Conservation (phyloP, 768 basidiomycete species). For the Lactarius indigo region DNA sequence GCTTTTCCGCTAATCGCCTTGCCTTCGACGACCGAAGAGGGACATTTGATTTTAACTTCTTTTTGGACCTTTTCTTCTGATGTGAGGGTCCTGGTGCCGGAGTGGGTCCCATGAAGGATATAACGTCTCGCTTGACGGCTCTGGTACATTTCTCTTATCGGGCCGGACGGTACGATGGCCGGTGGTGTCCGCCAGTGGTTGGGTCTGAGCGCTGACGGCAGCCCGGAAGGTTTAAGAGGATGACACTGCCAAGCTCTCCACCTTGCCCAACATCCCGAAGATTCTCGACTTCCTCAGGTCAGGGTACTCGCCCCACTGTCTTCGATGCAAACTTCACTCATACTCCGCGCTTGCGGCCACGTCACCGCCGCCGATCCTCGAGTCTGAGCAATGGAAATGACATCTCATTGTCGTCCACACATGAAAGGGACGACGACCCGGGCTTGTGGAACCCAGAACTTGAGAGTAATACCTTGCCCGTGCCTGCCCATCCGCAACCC, state of each 20-base stretch:
- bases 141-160: not conserved
- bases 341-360: slow-evolving; percentile 12
- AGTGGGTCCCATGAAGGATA: slow-evolving; percentile 17
- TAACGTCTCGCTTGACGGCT: not conserved
- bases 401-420: slow-evolving; percentile 21
- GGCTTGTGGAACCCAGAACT: slow-evolving; percentile 11
- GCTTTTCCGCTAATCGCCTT: slow-evolving; percentile 24
- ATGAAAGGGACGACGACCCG: slow-evolving; percentile 17
- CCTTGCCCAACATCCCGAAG: not conserved
- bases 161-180: not conserved
- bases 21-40: slow-evolving; percentile 14
- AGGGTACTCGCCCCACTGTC: slow-evolving; percentile 3
- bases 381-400: slow-evolving; percentile 17
- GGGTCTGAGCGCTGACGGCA: not conserved
- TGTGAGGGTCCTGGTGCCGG: slow-evolving; percentile 11
- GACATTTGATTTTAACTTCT: slow-evolving; percentile 5
- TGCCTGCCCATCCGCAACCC: not conserved
- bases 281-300: slow-evolving; percentile 15
- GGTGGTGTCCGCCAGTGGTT: not conserved
- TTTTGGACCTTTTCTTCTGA: slow-evolving; percentile 10
- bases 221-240: not conserved
- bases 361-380: slow-evolving; percentile 19
- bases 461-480: slow-evolving; percentile 5
- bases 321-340: slow-evolving; percentile 16
- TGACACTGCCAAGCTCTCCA: slow-evolving; percentile 4